Percentiles rank a stretch among this genome's conserved stretches.
These are phyloP conservation scores for Xylaria polymorpha DNA, from an alignment of 2,329 filamentous ascomycete genomes.

Conservation along the genomic window DNA sequence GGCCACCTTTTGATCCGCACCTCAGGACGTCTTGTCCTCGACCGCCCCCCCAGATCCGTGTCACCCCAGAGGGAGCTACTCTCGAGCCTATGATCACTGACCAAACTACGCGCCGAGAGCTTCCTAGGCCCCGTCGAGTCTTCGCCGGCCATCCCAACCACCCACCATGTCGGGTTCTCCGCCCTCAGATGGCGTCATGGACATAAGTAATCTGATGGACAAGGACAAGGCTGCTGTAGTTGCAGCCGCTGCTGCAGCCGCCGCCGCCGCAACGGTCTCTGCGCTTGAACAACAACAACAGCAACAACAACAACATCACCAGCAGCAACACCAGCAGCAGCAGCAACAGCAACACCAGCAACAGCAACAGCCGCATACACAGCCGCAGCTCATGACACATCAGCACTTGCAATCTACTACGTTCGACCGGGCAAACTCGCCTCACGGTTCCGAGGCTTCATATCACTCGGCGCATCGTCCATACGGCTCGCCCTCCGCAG, in stretches of 20 bases:
- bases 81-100: slow-evolving; percentile 28
- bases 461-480: slow-evolving; percentile 64
- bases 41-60: slow-evolving; percentile 14
- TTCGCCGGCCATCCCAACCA: slow-evolving; percentile 7
- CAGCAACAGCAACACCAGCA: neutral
- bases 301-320: slow-evolving; percentile 22
- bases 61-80: slow-evolving; percentile 7
- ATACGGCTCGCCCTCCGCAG: slow-evolving; percentile 65
- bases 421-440: slow-evolving; percentile 67
- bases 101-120: slow-evolving; percentile 21
- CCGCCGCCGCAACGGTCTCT: slow-evolving; percentile 38
- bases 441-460: slow-evolving; percentile 70
- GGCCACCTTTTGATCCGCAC: slow-evolving; percentile 26
- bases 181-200: slow-evolving; percentile 51
- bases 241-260: slow-evolving; percentile 44
- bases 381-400: slow-evolving; percentile 43
- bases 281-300: slow-evolving; percentile 41
- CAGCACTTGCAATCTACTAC: slow-evolving; percentile 45
- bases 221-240: slow-evolving; percentile 47
- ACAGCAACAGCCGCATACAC: slow-evolving; percentile 11
- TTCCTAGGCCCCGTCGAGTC: slow-evolving; percentile 24
- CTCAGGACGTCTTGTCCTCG: slow-evolving; percentile 28
- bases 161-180: slow-evolving; percentile 50
- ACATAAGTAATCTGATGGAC: slow-evolving; percentile 51
- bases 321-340: slow-evolving; percentile 23